Evolutionary conservation across 352 stramenopile genomes (phyloP), one percentile per base, ranked within the genome.

Genomic region (Phytophthora boehmeriae): DNA sequence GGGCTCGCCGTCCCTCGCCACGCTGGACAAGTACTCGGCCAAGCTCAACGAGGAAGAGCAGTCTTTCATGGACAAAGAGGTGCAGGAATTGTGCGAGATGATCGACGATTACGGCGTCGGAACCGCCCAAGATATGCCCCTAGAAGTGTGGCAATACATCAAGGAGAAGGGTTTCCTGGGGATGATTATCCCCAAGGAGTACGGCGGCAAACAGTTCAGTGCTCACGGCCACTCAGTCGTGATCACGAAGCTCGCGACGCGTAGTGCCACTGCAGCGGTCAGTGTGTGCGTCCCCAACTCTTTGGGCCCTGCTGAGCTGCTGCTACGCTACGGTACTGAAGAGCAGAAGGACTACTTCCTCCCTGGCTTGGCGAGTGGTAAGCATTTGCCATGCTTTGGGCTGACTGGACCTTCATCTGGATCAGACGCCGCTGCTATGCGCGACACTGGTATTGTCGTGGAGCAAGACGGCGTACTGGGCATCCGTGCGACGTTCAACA

Each of bases 121-220:
- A n/a, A 80, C 75, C 38, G 73, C 92, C 19, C 94, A 98, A 66
- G 96, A 99, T 58, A 89, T 98, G 66, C 87, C 89, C 27, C 79
- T 88, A 27, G 85, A 97, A 36, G 92, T 90, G 25, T 98, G 96
- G 96, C 95, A 98, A 74, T 98, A 97, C 65, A 98, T 98, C 81
- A 97, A 97, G 63, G 83, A 97, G 56, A 92, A 97, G 66, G 91
- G 93, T 8, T 99, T 99, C 70, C 90, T 99, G 45, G 95, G 92
- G 27, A 98, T 99, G 86, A 99, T 99, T 72, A 99, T 99, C 65
- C 97, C 96, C 22, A 98, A 99, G 74, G 85, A 98, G 72, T 99
- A 97, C 70, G 90, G 90, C 56, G 91, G 91, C 54, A 75, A 89
- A 39, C 90, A 96, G 60, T 96, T 98, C 66, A 92, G 81, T 28